These are phyloP conservation scores for Pythium monospermum DNA, from an alignment of 352 stramenopile species.

Conservation along the genomic window DNA sequence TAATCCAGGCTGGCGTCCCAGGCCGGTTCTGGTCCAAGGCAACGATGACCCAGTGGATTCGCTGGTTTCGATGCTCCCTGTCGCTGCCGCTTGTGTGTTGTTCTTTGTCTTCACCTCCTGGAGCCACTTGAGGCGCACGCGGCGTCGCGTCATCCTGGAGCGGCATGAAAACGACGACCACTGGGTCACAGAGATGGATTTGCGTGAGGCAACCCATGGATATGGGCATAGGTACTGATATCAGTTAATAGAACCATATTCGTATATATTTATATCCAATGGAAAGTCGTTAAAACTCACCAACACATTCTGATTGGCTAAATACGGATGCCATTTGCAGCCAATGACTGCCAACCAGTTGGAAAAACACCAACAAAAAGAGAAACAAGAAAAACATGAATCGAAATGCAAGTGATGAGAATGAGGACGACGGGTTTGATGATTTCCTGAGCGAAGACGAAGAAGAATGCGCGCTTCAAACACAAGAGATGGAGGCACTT, in stretches of 20 bases:
- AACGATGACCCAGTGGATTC: no score
- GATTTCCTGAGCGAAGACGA: conserved; percentile 60
- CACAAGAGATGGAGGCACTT: conserved; percentile 47
- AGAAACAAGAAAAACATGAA: neutral
- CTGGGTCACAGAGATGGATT: neutral
- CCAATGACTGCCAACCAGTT: no score
- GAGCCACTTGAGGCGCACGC: conserved; percentile 1
- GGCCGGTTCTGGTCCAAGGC: no score
- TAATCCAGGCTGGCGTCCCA: no score
- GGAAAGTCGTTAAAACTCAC: no score
- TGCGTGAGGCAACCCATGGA: conserved; percentile 1
- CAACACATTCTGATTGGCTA: no score
- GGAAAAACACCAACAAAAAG: no score
- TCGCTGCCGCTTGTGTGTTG: neutral
- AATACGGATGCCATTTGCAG: no score
- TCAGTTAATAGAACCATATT: no score
- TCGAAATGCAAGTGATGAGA: neutral
- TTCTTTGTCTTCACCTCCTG: neutral
- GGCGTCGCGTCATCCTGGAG: neutral
- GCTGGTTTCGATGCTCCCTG: neutral
- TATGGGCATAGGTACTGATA: no score
- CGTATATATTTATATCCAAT: neutral
- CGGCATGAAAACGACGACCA: neutral
- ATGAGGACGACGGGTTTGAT: conserved; percentile 59
- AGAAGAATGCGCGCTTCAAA: conserved; percentile 34